phyloP scores from a whole-genome alignment of 495 filamentous ascomycete species.

The Daldinia caldariorum region DNA sequence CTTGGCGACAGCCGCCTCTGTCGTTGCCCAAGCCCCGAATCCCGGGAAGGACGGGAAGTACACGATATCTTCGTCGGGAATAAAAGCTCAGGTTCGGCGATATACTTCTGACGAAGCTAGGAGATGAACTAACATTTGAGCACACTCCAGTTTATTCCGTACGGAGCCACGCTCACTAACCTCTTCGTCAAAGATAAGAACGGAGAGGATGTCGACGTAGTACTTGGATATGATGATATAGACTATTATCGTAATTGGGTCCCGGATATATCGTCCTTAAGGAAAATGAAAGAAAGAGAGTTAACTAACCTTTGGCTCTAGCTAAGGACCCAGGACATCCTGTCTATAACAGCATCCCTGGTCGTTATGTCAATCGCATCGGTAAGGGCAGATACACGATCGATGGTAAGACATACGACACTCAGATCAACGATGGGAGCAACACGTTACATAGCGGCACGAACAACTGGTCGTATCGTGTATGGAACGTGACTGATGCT shows the following conservation, averaged over 20 bases:
- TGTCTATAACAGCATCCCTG: slow-evolving; percentile 63
- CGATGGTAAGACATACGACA: slow-evolving; percentile 60
- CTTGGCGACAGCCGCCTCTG: slow-evolving; percentile 41
- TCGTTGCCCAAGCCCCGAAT: slow-evolving; percentile 37
- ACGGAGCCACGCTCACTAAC: slow-evolving; percentile 66
- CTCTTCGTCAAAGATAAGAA: slow-evolving; percentile 66
- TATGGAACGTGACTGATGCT: slow-evolving; percentile 65
- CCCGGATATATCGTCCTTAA: slow-evolving; percentile 7
- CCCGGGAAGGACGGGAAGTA: slow-evolving; percentile 49
- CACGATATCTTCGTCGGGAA: slow-evolving; percentile 60
- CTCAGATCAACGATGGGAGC: slow-evolving; percentile 63
- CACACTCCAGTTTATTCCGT: slow-evolving; percentile 61
- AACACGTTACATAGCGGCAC: slow-evolving; percentile 69
- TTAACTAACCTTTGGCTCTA: slow-evolving; percentile 35
- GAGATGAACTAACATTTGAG: slow-evolving; percentile 16
- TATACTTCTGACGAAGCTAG: background rate
- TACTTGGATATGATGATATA: slow-evolving; percentile 63
- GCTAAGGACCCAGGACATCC: slow-evolving; percentile 60
- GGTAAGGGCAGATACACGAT: slow-evolving; percentile 63
- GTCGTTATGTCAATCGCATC: slow-evolving; percentile 66
- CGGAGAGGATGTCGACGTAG: slow-evolving; percentile 63
- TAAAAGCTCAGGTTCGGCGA: slow-evolving; percentile 60
- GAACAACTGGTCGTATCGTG: slow-evolving; percentile 68
- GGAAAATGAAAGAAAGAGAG: slow-evolving; percentile 32
- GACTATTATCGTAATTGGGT: slow-evolving; percentile 58